phyloP scores from a whole-genome alignment of 257 asterid species.

The Phtheirospermum japonicum region DNA sequence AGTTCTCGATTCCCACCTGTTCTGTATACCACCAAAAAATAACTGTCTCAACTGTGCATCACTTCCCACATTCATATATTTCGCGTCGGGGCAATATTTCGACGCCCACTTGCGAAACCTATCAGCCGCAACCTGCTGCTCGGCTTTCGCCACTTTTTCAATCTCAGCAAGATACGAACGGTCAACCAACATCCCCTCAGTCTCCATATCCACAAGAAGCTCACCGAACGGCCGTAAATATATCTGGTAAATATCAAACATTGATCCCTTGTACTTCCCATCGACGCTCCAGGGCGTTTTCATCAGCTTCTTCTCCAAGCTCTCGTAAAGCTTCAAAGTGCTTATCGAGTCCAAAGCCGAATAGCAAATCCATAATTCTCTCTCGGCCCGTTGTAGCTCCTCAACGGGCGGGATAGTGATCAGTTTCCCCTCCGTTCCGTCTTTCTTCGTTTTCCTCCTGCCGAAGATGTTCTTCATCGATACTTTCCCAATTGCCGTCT shows the following conservation, averaged over 20 bases:
- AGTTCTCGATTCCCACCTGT: slow-evolving; percentile 43
- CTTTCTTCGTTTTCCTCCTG: slow-evolving; percentile 66
- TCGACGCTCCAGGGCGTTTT: slow-evolving; percentile 64
- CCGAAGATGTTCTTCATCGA: slow-evolving; percentile 94
- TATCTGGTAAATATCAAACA: slow-evolving; percentile 65
- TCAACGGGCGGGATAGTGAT: slow-evolving; percentile 75
- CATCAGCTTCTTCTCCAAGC: slow-evolving; percentile 68
- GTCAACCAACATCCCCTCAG: slow-evolving; percentile 92
- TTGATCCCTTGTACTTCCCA: slow-evolving; percentile 65
- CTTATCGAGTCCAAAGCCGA: slow-evolving; percentile 91
- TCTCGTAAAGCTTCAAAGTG: slow-evolving; percentile 82
- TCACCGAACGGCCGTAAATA: slow-evolving; percentile 95
- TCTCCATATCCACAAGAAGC: slow-evolving; percentile 87
- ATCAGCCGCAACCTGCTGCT: slow-evolving; percentile 80
- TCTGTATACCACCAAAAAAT: slow-evolving; percentile 86
- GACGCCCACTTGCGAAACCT: slow-evolving; percentile 95
- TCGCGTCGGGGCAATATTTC: slow-evolving; percentile 76
- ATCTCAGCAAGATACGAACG: slow-evolving; percentile 86
- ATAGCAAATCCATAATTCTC: slow-evolving; percentile 78
- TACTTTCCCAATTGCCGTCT: slow-evolving; percentile 72
- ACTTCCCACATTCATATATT: slow-evolving; percentile 92
- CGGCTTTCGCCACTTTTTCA: slow-evolving; percentile 80
- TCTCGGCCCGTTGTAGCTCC: slow-evolving; percentile 77
- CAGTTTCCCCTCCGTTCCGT: slow-evolving; percentile 87
- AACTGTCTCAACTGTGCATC: slow-evolving; percentile 88